Evolutionary conservation across 2,329 filamentous ascomycete species (phyloP), one percentile per base, ranked within the genome.

Genomic region (Anthostomella pinea): DNA sequence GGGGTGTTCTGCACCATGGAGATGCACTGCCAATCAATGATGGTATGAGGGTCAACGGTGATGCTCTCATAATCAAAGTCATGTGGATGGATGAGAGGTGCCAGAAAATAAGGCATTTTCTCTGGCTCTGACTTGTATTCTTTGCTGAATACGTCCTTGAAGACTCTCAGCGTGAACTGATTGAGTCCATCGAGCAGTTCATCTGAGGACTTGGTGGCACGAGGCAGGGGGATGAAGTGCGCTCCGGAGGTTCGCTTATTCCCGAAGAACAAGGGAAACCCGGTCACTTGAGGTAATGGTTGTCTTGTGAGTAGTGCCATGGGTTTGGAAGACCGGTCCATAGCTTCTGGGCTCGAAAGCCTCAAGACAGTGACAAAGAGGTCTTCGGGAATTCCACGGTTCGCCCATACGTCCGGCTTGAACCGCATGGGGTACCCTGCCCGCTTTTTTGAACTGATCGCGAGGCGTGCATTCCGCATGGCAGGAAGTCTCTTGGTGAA

Each of bases 91-190:
- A 13, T 31, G 7, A 63, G 54, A 0, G 93, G 91, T 0, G 81
- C 85, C 10, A 96, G 56, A 68, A 89, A 95, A 60, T 96, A 98
- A 0, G 89, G 83, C 58, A 95, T 75, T 18, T 82, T 79, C 1
- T 71, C 62, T 0, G 69, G 50, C 11, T 79, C 70, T 0, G 76
- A 68, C 31, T 85, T 79, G 52, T 87, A 98, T 3, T 73, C 71
- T 59, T 98, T 98, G 60, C 89, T 91, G 66, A 95, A 97, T 0
- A 96, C 69, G 49, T 97, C 88, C 11, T 77, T 67, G 59, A 94
- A 96, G 0, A 94, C 62, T 4, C 75, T 72, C 25, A 94, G 65
- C 0, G 87, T 95, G 57, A 93, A 95, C 0, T 60, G 62, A 1
- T 79, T 81, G n/a, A 97, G 58, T 2, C 67, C 58, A 1, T 73